Base-by-base conservation (phyloP, 768 basidiomycete species). In the Cubamyces sp. region DNA sequence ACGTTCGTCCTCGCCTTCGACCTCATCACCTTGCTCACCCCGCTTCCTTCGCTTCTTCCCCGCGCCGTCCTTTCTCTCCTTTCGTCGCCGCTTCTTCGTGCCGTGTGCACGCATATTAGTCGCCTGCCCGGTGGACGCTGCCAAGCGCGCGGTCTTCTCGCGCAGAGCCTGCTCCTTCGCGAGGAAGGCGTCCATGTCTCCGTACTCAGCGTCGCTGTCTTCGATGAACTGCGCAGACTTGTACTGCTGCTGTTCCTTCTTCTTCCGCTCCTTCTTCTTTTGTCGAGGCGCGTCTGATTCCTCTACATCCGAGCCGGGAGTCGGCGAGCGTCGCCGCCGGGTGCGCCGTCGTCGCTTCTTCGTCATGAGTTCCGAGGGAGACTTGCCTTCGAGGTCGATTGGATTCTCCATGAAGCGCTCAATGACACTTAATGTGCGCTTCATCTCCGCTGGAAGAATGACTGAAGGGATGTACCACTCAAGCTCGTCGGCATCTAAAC, bases 161-260 rank as follows among this genome's bases (percentile, higher is more conserved):
- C 90, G 81, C 69, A 85, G 73, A 53, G 64, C 77, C 68, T 82
- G 83, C 75, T 96, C 95, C 69, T 81, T 84, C 74, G 81, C 88
- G 60, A 94, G 84, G 81, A 97, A 97, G 5, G 80, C 84, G 52
- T 90, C 88, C 74, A 94, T 88, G 70, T 90, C 87, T 16, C 84
- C 91, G 60, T 85, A 85, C 73, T 93, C 92, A 57, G 80, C 88
- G 68, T 97, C 95, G 64, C 91, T 93, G 75, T 97, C 94, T 70
- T 91, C 87, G 72, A 96, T 94, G 72, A 96, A 92, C 73, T 92
- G 89, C 11, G 92, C 93, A 7, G 90, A 92, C 74, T 94, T 94
- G 80, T 91, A 95, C 61, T 79, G 78, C 76, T 87, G 82, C 71
- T 84, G 83, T 71, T 91, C 90, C 71, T 84, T 87, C 67, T 78